Evolutionary conservation across 2,329 filamentous ascomycete species (phyloP), one percentile per base, ranked within the genome.

Genomic region (Tolypocladium cylindrosporum): DNA sequence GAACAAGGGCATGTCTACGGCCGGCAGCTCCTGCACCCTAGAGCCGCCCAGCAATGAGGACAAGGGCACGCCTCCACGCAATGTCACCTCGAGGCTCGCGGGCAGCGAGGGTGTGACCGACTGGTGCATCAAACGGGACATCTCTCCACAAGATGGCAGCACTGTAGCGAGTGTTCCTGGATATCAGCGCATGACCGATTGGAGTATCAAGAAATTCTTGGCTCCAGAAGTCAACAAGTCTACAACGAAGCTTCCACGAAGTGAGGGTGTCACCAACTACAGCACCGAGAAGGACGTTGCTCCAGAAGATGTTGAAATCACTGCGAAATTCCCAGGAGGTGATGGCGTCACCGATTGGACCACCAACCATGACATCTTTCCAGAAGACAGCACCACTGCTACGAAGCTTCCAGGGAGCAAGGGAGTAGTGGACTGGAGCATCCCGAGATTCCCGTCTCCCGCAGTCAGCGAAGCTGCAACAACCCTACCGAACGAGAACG

Each of bases 361-460:
- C 16, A 31, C n/a, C 41, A 42, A 42, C 3, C 11, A 21, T 19
- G 41, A 42, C 16, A 42, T 1, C 1, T 3, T 42, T n/a, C 40
- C 14, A 9, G 14, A 19, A n/a, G 14, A 13, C 21, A 19, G 10
- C 24, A 9, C 39, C n/a, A 39, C 34, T 54, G 2, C 31, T 39
- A 27, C 37, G 13, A 61, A 55, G 52, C 57, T 36, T 59, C 56
- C 11, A 58, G 60, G 1, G 45, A 57, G 2, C 63, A 64, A 50
- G 24, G 45, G 8, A 64, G 56, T 9, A 55, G 61, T 7, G 59
- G 55, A 57, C 53, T 54, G 8, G 10, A 52, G 1, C 24, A 55
- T 34, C 16, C 43, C 9, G 16, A 42, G 40, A 42, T n/a, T 42
- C 19, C 19, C 16, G 9, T 9, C 40, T 41, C 40, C 40, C 1